Evolutionary conservation across 768 basidiomycete species (phyloP), one percentile per base, ranked within the genome.

Genomic region (Clavulina sp.): DNA sequence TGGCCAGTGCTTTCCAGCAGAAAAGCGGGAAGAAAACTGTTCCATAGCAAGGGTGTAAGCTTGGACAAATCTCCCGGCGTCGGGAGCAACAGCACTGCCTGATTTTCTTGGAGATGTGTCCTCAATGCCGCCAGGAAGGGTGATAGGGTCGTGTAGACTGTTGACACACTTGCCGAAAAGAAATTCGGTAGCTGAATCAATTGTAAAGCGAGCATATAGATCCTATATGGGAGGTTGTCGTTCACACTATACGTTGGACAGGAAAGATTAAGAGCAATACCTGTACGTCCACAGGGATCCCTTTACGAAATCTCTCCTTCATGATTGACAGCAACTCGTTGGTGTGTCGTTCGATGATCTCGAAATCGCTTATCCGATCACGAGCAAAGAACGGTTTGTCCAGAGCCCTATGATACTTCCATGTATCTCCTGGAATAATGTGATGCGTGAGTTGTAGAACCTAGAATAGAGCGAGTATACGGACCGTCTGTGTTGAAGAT

Each of bases 381-480:
- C 69, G 70, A 51, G 62, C 72, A 65, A 84, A 83, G 66, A 82
- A 82, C 0, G 81, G 81, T n/a, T 81, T 73, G 0, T 78, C 77
- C 67, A 84, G 78, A 3, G 69, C 58, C 7, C 80, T 74, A 60
- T 82, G 80, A 57, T 79, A 80, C 77, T 77, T 83, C 81, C 81
- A 83, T 62, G 74, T 69, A 18, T 49, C 24, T 7, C 9, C 7
- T 13, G 9, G 7, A 16, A 46, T 9, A 7, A 16, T 16, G 43
- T 9, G 16, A 28, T 9, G 13, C 13, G 13, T 13, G n/a, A n/a
- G n/a, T n/a, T n/a, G n/a, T n/a, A n/a, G 7, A 9, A 46, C 7
- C 7, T 46, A 9, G 16, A 9, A 28, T 23, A 26, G 7, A 26
- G 7, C 9, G 43, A 46, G 16, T 7, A 9, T 9, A 9, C 1